Percentiles rank a stretch among this genome's conserved stretches.
These are phyloP conservation scores for Debaryomyces hansenii DNA, from an alignment of 805 yeast genomes.

Conservation along the genomic window DNA sequence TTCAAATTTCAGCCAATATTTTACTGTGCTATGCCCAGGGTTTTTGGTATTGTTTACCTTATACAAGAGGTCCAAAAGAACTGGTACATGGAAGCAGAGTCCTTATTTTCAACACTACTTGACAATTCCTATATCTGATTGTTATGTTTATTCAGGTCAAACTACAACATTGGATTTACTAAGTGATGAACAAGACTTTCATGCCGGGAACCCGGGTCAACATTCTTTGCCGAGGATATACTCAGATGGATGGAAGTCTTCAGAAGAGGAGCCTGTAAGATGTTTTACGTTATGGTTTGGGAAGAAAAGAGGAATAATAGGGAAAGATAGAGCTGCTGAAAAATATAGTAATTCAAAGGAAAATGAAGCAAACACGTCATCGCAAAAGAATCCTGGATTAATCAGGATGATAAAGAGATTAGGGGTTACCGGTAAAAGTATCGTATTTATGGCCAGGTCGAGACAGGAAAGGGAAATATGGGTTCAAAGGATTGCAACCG, in stretches of 20 bases:
- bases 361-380: constrained; percentile 5
- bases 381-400: constrained; percentile 42
- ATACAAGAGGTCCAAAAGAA: constrained; percentile 45
- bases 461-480: constrained; percentile 81
- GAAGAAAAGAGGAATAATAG: constrained; percentile 49
- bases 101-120: constrained; percentile 52
- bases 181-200: constrained; percentile 44
- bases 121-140: constrained; percentile 61
- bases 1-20: constrained; percentile 59
- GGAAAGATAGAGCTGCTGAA: constrained; percentile 10
- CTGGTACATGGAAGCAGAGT: constrained; percentile 46
- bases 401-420: constrained; percentile 49
- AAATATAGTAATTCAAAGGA: constrained; percentile 7
- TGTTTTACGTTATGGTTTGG: constrained; percentile 89
- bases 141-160: constrained; percentile 77
- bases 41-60: constrained; percentile 58
- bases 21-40: constrained; percentile 70
- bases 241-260: constrained; percentile 80
- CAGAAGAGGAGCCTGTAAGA: constrained; percentile 72
- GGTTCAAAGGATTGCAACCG: constrained; percentile 53
- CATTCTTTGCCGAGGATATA: constrained; percentile 69
- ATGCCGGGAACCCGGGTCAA: constrained; percentile 52
- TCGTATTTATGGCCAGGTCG: constrained; percentile 80
- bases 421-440: constrained; percentile 65
- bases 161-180: constrained; percentile 59